These are phyloP conservation scores for Phyllosticta citriasiana DNA, from an alignment of 2,329 filamentous ascomycete species.

Conservation along the genomic window DNA sequence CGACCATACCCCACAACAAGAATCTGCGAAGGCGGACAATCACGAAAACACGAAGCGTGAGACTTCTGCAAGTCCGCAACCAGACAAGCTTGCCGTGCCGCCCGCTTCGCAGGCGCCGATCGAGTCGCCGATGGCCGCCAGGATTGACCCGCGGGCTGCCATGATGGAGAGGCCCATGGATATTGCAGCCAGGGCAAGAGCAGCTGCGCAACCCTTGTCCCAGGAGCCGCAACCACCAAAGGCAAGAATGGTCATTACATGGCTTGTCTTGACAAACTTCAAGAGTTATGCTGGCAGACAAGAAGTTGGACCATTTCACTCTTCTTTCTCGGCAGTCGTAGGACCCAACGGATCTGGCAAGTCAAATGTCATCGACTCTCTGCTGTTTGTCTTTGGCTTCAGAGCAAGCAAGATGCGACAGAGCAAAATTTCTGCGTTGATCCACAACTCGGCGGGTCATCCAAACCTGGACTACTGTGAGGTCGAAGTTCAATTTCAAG, in stretches of 20 bases:
- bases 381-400: conserved; percentile 98
- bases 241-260: conserved; percentile 82
- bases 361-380: conserved; percentile 95
- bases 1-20: conserved; percentile 27
- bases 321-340: conserved; percentile 95
- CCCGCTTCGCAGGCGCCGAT: conserved; percentile 11
- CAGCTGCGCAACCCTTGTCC: conserved; percentile 49
- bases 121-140: conserved; percentile 42
- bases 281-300: conserved; percentile 97
- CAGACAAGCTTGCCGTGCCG: conserved; percentile 14
- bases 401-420: conserved; percentile 98
- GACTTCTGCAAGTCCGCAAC: conserved; percentile 17
- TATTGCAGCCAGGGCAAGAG: conserved; percentile 79
- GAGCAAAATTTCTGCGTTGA: conserved; percentile 93
- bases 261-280: conserved; percentile 90
- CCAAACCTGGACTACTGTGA: conserved; percentile 85
- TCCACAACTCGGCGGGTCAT: conserved; percentile 87
- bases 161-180: conserved; percentile 85
- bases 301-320: conserved; percentile 91
- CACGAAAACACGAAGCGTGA: conserved; percentile 34
- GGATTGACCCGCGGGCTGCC: conserved; percentile 66
- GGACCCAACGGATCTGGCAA: conserved; percentile 97
- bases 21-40: conserved; percentile 29
- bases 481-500: conserved; percentile 92
- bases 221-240: conserved; percentile 70